Evolutionary conservation across 1,284 basidiomycete species (phyloP), one percentile per base, ranked within the genome.

Genomic region (Leccinum pachyderme): DNA sequence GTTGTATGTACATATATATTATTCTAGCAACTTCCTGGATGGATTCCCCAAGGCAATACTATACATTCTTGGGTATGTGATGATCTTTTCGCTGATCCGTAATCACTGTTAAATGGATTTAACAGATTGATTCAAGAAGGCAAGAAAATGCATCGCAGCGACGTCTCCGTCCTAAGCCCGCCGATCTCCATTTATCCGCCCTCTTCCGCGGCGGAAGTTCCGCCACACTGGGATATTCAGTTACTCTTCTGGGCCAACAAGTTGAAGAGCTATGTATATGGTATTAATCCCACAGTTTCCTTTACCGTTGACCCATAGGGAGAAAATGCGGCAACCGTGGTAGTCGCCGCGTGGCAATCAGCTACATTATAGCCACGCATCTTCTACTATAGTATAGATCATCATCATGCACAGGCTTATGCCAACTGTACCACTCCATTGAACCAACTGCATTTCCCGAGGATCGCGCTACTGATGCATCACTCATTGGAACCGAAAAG

Each of bases 281-380:
- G 66, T 8, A 49, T 66, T n/a, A n/a, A 0, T 44, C 51, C 22
- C 59, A n/a, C n/a, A n/a, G 33, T 28, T 54, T 63, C 6, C 51
- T 12, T 18, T 29, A 46, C 27, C 37, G 2, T 39, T 39, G n/a
- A n/a, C n/a, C n/a, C n/a, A n/a, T 12, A 11, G 12, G 37, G 37
- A 39, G 0, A 39, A 39, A 18, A n/a, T n/a, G n/a, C n/a, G n/a
- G n/a, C n/a, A n/a, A n/a, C n/a, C n/a, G n/a, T n/a, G n/a, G n/a
- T n/a, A n/a, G n/a, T n/a, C n/a, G n/a, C n/a, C n/a, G n/a, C n/a
- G n/a, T n/a, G n/a, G n/a, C n/a, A n/a, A n/a, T n/a, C n/a, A n/a
- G n/a, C n/a, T n/a, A n/a, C n/a, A n/a, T n/a, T n/a, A n/a, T n/a
- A n/a, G n/a, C n/a, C n/a, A n/a, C n/a, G n/a, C n/a, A n/a, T n/a